Percentiles rank a stretch among this genome's conserved stretches.
phyloP scores from a whole-genome alignment of 148 eudicot genomes.

The Cornus kousa region DNA sequence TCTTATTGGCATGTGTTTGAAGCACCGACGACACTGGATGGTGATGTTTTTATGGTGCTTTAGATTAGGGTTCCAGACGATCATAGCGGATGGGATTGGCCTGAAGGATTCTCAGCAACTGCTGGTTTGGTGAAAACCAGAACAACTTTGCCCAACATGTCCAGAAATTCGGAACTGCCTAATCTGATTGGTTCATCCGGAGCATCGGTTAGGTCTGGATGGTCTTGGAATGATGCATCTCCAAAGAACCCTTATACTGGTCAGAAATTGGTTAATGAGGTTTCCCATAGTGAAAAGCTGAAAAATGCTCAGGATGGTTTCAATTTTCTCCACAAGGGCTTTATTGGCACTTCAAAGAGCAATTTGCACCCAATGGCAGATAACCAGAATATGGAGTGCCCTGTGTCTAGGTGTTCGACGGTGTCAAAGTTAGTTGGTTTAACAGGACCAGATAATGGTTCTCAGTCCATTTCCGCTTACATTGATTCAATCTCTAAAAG shows the following conservation, averaged over 20 bases:
- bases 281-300: slow-evolving; percentile 18
- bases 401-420: slow-evolving; percentile 17
- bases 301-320: slow-evolving; percentile 25
- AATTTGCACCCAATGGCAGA: slow-evolving; percentile 26
- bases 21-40: slow-evolving; percentile 37
- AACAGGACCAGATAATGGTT: slow-evolving; percentile 25
- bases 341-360: slow-evolving; percentile 21
- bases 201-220: slow-evolving; percentile 29
- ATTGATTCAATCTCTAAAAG: slow-evolving; percentile 16
- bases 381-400: slow-evolving; percentile 19
- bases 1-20: slow-evolving; percentile 34
- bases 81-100: slow-evolving; percentile 77
- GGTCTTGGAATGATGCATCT: slow-evolving; percentile 23
- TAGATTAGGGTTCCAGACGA: slow-evolving; percentile 72
- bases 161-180: slow-evolving; percentile 35
- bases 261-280: slow-evolving; percentile 21
- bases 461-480: slow-evolving; percentile 23
- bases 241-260: slow-evolving; percentile 18
- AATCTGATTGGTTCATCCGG: slow-evolving; percentile 27
- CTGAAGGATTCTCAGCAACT: slow-evolving; percentile 49
- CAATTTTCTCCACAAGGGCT: slow-evolving; percentile 18
- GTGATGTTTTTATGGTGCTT: slow-evolving; percentile 54
- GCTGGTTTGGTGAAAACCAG: slow-evolving; percentile 34
- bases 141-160: slow-evolving; percentile 22
- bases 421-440: slow-evolving; percentile 22